Conservation (phyloP, 768 basidiomycete genomes). For the Tulasnella sp. region DNA sequence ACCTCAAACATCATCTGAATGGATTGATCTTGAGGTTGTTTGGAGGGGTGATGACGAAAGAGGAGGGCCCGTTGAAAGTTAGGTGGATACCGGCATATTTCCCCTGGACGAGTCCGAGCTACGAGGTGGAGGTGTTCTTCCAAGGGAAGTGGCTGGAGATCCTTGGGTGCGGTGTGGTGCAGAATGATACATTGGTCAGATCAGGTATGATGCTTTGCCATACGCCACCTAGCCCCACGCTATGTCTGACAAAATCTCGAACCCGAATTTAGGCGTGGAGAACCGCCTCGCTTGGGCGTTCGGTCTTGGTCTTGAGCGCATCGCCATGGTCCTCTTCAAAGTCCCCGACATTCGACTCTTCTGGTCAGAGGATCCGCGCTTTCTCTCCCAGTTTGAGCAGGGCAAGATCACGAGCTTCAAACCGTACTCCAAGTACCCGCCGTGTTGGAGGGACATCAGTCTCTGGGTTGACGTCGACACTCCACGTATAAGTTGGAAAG, state of each 20-base stretch:
- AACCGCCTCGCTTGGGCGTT: constrained; percentile 93
- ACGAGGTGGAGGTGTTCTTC: constrained; percentile 95
- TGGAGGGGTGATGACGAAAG: constrained; percentile 20
- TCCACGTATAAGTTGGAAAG: constrained; percentile 22
- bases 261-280: constrained; percentile 43
- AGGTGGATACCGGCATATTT: constrained; percentile 98
- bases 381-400: constrained; percentile 72
- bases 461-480: constrained; percentile 62
- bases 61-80: constrained; percentile 66
- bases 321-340: constrained; percentile 93
- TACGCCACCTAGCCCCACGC: neutral
- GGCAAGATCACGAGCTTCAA: constrained; percentile 74
- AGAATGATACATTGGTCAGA: constrained; percentile 77
- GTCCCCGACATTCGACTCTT: constrained; percentile 98
- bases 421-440: constrained; percentile 86
- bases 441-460: constrained; percentile 88
- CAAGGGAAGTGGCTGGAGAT: constrained; percentile 96
- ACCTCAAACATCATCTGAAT: constrained; percentile 86
- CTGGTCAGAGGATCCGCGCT: constrained; percentile 86
- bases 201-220: constrained; percentile 50
- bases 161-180: constrained; percentile 84
- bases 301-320: constrained; percentile 91
- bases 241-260: neutral
- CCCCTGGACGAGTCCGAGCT: constrained; percentile 96
- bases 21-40: constrained; percentile 66